Evolutionary conservation across 495 filamentous ascomycete genomes (phyloP).

Genomic region (Penicillium samsonianum): DNA sequence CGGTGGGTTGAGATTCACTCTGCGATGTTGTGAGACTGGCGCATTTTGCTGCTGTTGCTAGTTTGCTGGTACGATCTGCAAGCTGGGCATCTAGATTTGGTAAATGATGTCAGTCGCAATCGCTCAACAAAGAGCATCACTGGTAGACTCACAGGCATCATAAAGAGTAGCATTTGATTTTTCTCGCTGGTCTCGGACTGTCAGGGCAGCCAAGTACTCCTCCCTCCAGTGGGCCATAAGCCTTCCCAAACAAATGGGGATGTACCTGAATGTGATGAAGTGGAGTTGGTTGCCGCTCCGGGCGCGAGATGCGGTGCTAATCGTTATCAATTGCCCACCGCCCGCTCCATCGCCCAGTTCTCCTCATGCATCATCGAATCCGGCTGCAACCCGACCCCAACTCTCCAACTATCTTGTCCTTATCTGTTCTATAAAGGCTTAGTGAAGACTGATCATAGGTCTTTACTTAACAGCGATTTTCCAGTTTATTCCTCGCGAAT

Average conservation of each 20-base stretch:
- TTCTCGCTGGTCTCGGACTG: constrained; percentile 57
- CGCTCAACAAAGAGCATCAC: constrained; percentile 1
- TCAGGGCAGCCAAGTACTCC: constrained; percentile 56
- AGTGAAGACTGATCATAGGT: constrained; percentile 3
- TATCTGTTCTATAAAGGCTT: neutral
- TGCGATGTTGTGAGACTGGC: constrained; percentile 10
- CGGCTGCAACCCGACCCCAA: constrained; percentile 34
- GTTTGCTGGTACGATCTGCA: constrained; percentile 65
- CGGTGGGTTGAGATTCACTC: constrained; percentile 18
- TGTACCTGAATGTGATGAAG: constrained; percentile 19
- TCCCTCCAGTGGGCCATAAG: constrained; percentile 58
- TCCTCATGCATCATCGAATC: constrained; percentile 40
- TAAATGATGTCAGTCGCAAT: constrained; percentile 27
- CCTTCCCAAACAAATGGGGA: constrained; percentile 26
- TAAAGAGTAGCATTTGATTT: constrained; percentile 57
- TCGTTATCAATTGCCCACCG: constrained; percentile 37
- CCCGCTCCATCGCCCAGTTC: constrained; percentile 36
- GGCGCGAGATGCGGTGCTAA: constrained; percentile 22
- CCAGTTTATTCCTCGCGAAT: constrained; percentile 7
- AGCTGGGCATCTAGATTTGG: constrained; percentile 62
- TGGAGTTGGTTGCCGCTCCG: constrained; percentile 16
- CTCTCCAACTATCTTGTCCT: constrained; percentile 24
- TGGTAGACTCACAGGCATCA: constrained; percentile 54
- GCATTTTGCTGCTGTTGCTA: constrained; percentile 33
- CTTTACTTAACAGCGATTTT: constrained; percentile 1